These are phyloP conservation scores for Lactarius evosmus DNA, from an alignment of 768 basidiomycete genomes.

Conservation along the genomic window DNA sequence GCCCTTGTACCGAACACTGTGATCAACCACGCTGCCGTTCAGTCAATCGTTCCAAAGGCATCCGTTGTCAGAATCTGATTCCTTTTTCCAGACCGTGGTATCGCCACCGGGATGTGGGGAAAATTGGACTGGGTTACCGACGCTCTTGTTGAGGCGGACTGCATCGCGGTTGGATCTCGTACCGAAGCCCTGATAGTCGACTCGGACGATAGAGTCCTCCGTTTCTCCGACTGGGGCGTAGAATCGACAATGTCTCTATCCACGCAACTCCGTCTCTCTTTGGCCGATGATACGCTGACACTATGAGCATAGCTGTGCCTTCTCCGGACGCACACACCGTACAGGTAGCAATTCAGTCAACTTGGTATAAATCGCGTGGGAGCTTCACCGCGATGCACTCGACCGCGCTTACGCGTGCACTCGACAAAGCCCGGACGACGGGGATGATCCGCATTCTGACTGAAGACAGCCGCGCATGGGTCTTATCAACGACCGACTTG, in stretches of 20 bases:
- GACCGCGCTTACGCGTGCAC: conserved; percentile 84
- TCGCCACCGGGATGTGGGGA: conserved; percentile 44
- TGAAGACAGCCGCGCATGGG: conserved; percentile 69
- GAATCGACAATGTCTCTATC: conserved; percentile 75
- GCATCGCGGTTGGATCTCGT: conserved; percentile 51
- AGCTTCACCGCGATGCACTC: conserved; percentile 87
- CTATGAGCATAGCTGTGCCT: conserved; percentile 41
- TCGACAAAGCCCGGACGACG: conserved; percentile 84
- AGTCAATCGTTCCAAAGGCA: conserved; percentile 55
- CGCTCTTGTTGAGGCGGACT: conserved; percentile 52
- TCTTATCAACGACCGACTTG: conserved; percentile 66
- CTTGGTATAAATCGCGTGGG: conserved; percentile 80
- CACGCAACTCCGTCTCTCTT: neutral
- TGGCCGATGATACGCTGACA: neutral
- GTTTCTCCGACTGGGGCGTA: conserved; percentile 77
- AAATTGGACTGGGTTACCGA: conserved; percentile 75
- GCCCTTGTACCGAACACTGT: conserved; percentile 87
- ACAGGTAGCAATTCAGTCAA: conserved; percentile 88
- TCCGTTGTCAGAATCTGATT: conserved; percentile 30
- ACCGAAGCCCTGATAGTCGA: conserved; percentile 61
- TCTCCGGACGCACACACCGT: conserved; percentile 83
- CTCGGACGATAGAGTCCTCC: conserved; percentile 79
- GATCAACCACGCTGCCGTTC: conserved; percentile 73
- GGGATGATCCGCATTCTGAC: conserved; percentile 81
- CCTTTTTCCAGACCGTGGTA: conserved; percentile 20